phyloP scores from a whole-genome alignment of 148 eudicot species.

The Persicaria maculosa region DNA sequence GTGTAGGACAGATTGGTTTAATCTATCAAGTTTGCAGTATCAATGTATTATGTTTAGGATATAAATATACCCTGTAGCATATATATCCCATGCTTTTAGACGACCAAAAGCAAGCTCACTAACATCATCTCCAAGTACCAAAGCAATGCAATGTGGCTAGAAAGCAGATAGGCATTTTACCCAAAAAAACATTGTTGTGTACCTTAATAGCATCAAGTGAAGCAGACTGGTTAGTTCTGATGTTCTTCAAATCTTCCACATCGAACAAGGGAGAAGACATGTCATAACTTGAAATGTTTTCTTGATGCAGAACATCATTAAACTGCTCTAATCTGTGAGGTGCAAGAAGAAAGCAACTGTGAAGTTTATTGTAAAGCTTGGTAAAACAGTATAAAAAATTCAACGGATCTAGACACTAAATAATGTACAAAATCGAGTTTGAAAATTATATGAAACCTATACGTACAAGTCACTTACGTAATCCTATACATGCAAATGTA shows the following conservation, averaged over 20 bases:
- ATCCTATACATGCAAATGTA: conserved; percentile 66
- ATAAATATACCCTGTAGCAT: too few relatives aligned
- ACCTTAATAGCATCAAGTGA: conserved; percentile 53
- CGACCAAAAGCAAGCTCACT: too few relatives aligned
- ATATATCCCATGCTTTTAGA: too few relatives aligned
- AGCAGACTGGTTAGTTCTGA: conserved; percentile 27
- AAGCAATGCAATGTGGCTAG: background rate
- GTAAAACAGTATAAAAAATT: background rate
- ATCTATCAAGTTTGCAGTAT: background rate
- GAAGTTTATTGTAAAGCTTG: background rate
- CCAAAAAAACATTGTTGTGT: background rate
- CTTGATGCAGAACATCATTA: conserved; percentile 87
- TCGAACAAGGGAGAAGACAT: conserved; percentile 50
- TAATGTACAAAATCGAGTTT: background rate
- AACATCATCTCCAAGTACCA: background rate
- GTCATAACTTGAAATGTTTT: conserved; percentile 42
- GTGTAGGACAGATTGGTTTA: too few relatives aligned
- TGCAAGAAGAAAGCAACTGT: conserved; percentile 3
- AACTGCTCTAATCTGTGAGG: conserved; percentile 87
- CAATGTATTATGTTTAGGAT: background rate
- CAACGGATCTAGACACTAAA: background rate
- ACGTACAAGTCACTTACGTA: conserved; percentile 47
- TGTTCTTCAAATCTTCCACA: conserved; percentile 34
- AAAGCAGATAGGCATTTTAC: background rate
- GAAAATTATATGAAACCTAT: background rate